These are phyloP conservation scores for Xylaria sp. DNA, from an alignment of 2,329 filamentous ascomycete genomes.

Conservation along the genomic window DNA sequence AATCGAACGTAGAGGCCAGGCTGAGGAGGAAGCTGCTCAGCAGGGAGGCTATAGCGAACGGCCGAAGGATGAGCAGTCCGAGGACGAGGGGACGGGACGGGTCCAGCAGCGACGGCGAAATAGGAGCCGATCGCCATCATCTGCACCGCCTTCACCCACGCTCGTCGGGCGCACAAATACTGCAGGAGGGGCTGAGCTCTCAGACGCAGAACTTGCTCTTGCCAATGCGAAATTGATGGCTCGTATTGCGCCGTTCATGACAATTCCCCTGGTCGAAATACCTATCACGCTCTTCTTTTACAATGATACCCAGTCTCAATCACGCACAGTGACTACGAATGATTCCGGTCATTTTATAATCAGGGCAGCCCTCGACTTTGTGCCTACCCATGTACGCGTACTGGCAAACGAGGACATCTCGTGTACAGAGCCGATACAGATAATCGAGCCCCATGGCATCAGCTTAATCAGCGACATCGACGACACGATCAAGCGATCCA, in stretches of 20 bases:
- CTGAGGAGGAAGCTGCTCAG: constrained; percentile 70
- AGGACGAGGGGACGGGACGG: constrained; percentile 41
- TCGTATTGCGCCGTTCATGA: constrained; percentile 85
- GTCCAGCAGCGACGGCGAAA: constrained; percentile 4
- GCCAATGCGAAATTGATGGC: constrained; percentile 90
- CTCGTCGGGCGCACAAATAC: constrained; percentile 42
- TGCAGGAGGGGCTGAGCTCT: constrained; percentile 59
- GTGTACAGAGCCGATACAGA: constrained; percentile 73
- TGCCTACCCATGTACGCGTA: constrained; percentile 87
- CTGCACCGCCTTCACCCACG: constrained; percentile 48
- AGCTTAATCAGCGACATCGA: constrained; percentile 98
- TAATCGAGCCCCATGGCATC: constrained; percentile 78
- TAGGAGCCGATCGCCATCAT: constrained; percentile 29
- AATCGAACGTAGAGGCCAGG: constrained; percentile 72
- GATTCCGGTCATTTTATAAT: constrained; percentile 86
- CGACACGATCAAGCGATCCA: constrained; percentile 95
- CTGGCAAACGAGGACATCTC: constrained; percentile 85
- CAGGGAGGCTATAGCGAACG: constrained; percentile 75
- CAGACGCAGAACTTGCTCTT: constrained; percentile 71
- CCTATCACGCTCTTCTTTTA: constrained; percentile 96
- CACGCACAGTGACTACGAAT: constrained; percentile 82
- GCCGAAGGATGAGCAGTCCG: constrained; percentile 51
- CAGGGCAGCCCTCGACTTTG: constrained; percentile 80
- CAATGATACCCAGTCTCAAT: constrained; percentile 80
- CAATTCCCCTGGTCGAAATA: constrained; percentile 74